phyloP scores from a whole-genome alignment of 352 stramenopile genomes.

The Pythium aquatile region DNA sequence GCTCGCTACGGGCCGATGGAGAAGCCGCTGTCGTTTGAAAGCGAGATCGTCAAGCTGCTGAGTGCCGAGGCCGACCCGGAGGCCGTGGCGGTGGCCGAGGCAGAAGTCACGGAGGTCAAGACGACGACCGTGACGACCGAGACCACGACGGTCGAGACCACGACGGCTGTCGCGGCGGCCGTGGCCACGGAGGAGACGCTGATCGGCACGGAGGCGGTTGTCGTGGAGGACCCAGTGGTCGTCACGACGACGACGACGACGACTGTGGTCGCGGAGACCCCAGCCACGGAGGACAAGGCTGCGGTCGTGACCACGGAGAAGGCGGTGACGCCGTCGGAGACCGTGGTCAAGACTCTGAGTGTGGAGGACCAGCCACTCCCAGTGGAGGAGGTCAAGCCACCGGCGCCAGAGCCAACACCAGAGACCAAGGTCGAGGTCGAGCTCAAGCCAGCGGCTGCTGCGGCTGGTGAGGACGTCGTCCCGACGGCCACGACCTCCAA shows the following conservation, averaged over 20 bases:
- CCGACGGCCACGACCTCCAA: constrained; percentile 15
- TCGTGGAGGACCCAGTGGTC: no score
- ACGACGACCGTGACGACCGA: constrained; percentile 11
- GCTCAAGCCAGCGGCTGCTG: neutral
- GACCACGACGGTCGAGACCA: neutral
- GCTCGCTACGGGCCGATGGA: constrained; percentile 72
- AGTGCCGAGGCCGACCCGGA: constrained; percentile 29
- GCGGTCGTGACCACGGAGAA: neutral
- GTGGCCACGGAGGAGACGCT: no score
- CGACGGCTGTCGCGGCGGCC: neutral
- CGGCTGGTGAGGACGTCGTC: neutral
- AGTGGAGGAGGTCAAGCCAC: no score
- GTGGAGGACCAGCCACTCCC: constrained; percentile 25
- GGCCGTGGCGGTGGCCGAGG: constrained; percentile 26
- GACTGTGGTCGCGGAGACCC: neutral
- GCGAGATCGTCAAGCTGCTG: constrained; percentile 74
- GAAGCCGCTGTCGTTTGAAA: constrained; percentile 61
- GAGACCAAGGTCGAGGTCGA: neutral
- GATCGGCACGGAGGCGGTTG: constrained; percentile 1
- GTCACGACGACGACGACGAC: neutral
- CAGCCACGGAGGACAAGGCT: neutral
- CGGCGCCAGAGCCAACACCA: neutral
- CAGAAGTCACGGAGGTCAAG: neutral
- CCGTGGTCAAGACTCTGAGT: constrained; percentile 16
- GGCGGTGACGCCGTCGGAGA: constrained; percentile 10